phyloP scores from a whole-genome alignment of 371 early-diverging fungal species.

The Rhizopus delemar region DNA sequence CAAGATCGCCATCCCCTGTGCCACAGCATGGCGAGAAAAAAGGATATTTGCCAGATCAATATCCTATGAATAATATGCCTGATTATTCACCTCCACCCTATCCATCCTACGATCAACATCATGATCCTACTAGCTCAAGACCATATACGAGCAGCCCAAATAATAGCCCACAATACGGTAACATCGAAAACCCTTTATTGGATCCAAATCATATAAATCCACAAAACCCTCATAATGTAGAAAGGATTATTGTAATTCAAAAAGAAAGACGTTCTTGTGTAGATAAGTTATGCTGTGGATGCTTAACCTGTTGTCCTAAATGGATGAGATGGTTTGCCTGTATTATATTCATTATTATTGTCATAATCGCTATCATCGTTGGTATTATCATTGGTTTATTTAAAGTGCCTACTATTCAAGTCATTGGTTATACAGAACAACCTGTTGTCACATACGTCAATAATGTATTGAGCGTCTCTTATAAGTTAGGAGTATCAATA shows the following conservation, averaged over 20 bases:
- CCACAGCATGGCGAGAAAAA: no score
- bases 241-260: slow-evolving; percentile 13
- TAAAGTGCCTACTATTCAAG: slow-evolving; percentile 41
- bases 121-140: no score
- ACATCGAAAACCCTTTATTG: no score
- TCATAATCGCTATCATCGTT: slow-evolving; percentile 36
- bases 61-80: no score
- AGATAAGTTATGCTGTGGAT: slow-evolving; percentile 52
- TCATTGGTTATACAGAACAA: slow-evolving; percentile 33
- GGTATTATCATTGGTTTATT: slow-evolving; percentile 47
- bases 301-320: slow-evolving; percentile 51
- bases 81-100: no score
- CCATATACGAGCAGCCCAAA: no score
- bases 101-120: no score
- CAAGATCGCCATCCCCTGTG: no score
- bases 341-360: slow-evolving; percentile 35
- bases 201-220: no score
- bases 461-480: slow-evolving; percentile 27
- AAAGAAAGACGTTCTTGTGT: slow-evolving; percentile 36
- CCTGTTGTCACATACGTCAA: slow-evolving; percentile 15
- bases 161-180: no score
- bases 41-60: no score
- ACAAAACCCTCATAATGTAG: no score
- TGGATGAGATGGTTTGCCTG: slow-evolving; percentile 51
- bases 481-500: slow-evolving; percentile 43